These are phyloP conservation scores for Leccinum variicolor DNA, from an alignment of 768 basidiomycete genomes.

Conservation along the genomic window DNA sequence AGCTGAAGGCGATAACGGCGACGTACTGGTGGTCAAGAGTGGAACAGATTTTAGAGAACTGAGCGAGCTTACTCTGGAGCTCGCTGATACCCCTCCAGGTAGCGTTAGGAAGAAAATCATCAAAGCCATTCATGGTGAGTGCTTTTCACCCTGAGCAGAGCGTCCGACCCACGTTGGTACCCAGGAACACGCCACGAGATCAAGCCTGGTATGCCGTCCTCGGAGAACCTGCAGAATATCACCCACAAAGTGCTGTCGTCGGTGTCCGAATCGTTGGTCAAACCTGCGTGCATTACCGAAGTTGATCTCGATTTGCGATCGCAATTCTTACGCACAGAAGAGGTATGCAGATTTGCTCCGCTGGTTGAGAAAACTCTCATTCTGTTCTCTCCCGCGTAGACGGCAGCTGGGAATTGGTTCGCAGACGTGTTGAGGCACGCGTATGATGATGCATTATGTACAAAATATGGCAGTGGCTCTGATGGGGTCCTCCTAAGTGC, in stretches of 20 bases:
- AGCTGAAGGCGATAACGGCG: constrained; percentile 68
- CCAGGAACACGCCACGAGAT: constrained; percentile 66
- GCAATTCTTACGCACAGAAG: constrained; percentile 66
- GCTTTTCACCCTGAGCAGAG: not conserved
- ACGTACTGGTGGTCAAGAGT: constrained; percentile 78
- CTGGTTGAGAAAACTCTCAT: not conserved
- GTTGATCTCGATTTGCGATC: constrained; percentile 74
- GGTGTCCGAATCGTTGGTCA: constrained; percentile 65
- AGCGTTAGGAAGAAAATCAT: constrained; percentile 67
- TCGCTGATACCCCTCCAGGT: constrained; percentile 55
- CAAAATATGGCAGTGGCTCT: constrained; percentile 60
- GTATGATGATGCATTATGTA: constrained; percentile 66
- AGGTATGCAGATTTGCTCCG: constrained; percentile 41
- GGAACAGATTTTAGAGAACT: constrained; percentile 89
- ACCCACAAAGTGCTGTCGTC: constrained; percentile 62
- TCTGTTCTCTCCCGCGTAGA: constrained; percentile 41
- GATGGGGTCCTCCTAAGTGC: constrained; percentile 82
- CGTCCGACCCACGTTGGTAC: not conserved
- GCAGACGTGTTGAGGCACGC: constrained; percentile 81
- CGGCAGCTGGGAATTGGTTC: constrained; percentile 75
- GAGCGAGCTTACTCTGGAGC: constrained; percentile 66
- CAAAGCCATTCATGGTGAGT: constrained; percentile 53
- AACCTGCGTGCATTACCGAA: constrained; percentile 69
- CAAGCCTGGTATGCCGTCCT: constrained; percentile 56
- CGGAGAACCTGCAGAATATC: constrained; percentile 51